These are phyloP conservation scores for Phialophora macrospora DNA, from an alignment of 2,329 filamentous ascomycete species.

Conservation along the genomic window DNA sequence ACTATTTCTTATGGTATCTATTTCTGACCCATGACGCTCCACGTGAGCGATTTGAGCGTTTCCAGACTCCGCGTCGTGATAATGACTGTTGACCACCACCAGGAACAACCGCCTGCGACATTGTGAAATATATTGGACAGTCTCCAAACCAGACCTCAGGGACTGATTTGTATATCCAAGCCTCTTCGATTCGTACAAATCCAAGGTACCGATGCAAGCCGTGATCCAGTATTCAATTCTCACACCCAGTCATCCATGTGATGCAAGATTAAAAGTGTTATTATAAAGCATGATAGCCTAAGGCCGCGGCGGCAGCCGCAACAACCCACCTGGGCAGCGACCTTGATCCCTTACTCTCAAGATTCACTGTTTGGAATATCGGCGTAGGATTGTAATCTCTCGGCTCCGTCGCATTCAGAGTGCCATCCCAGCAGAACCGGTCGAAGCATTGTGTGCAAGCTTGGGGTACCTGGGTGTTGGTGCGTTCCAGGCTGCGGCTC, in stretches of 20 bases:
- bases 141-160: background rate
- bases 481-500: conserved; percentile 73
- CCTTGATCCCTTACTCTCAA: conserved; percentile 17
- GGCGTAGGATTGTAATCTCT: conserved; percentile 55
- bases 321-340: conserved; percentile 23
- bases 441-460: conserved; percentile 78
- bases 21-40: background rate
- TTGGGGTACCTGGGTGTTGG: conserved; percentile 68
- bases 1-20: background rate
- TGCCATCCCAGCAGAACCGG: conserved; percentile 94
- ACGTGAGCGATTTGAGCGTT: background rate
- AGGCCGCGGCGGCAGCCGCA: conserved; percentile 17
- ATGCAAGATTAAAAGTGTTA: background rate
- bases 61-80: background rate
- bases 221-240: background rate
- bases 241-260: background rate
- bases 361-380: conserved; percentile 16
- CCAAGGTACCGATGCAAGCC: background rate
- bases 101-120: background rate
- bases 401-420: conserved; percentile 62
- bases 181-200: background rate
- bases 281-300: conserved; percentile 24
- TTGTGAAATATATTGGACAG: background rate
- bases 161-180: background rate
- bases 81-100: background rate